phyloP scores from a whole-genome alignment of 1,284 basidiomycete genomes.

The Coniferiporia weirii region DNA sequence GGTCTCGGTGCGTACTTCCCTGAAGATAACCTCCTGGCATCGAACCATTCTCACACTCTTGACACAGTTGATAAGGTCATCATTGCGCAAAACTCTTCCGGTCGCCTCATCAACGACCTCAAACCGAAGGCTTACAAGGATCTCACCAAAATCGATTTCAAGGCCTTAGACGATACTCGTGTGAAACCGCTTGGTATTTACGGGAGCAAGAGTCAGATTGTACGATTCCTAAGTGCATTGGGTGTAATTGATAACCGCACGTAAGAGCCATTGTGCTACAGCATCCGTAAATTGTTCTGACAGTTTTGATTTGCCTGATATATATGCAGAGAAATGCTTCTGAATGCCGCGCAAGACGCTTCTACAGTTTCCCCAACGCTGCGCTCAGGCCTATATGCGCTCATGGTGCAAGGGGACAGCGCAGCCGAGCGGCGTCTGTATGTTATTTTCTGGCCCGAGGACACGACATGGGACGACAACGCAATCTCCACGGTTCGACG shows the following conservation, averaged over 20 bases:
- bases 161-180: constrained; percentile 36
- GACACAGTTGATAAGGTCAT: constrained; percentile 52
- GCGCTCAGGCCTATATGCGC: constrained; percentile 46
- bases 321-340: constrained; percentile 16
- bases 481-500: constrained; percentile 38
- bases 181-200: constrained; percentile 52
- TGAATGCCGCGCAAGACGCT: constrained; percentile 23
- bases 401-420: constrained; percentile 7
- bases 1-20: constrained; percentile 37
- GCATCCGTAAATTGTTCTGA: constrained; percentile 1
- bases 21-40: background rate
- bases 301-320: constrained; percentile 11
- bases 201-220: constrained; percentile 46
- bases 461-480: constrained; percentile 52
- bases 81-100: constrained; percentile 46
- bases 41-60: too few species aligned
- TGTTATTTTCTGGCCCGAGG: constrained; percentile 58
- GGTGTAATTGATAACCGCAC: constrained; percentile 31
- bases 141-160: constrained; percentile 50
- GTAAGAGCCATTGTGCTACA: constrained; percentile 28
- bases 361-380: constrained; percentile 29
- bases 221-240: constrained; percentile 36
- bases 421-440: constrained; percentile 30
- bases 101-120: constrained; percentile 40
- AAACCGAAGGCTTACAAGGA: constrained; percentile 44